These are phyloP conservation scores for Collariella sp. DNA, from an alignment of 495 filamentous ascomycete species.

Conservation along the genomic window DNA sequence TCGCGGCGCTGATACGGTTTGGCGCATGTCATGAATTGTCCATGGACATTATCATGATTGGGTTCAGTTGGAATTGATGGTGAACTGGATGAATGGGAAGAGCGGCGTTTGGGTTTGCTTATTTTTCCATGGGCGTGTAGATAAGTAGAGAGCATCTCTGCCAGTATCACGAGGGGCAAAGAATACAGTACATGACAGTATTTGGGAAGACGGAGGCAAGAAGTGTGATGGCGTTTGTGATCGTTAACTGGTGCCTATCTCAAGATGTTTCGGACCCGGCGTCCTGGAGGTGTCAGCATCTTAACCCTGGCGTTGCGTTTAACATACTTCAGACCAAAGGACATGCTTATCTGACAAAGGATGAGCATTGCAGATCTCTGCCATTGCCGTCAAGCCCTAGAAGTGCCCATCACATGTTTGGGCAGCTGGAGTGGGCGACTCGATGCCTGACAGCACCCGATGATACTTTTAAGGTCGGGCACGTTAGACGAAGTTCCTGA, in stretches of 20 bases:
- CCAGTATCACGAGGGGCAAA: background rate
- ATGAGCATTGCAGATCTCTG: too few species aligned
- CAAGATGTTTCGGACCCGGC: too few species aligned
- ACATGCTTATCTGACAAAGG: background rate
- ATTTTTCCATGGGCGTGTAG: background rate
- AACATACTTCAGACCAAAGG: background rate
- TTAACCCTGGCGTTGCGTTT: background rate
- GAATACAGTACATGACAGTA: background rate
- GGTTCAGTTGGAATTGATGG: background rate
- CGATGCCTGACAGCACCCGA: slow-evolving; percentile 9
- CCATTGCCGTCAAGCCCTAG: too few species aligned
- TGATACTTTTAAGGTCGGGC: background rate
- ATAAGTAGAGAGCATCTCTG: background rate
- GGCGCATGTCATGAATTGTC: slow-evolving; percentile 5
- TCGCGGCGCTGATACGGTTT: slow-evolving; percentile 7
- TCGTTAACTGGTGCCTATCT: too few species aligned
- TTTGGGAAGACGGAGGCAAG: too few species aligned
- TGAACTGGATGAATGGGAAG: background rate
- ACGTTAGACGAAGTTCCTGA: background rate
- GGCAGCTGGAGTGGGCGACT: background rate
- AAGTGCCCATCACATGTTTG: too few species aligned
- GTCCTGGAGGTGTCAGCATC: too few species aligned
- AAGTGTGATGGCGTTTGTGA: background rate
- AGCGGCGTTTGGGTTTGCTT: background rate
- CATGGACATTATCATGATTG: slow-evolving; percentile 3